Percentiles rank a stretch among this genome's conserved stretches.
These are phyloP conservation scores for Kalanchoe fedtschenkoi DNA, from an alignment of 164 flowering plant species.

Conservation along the genomic window DNA sequence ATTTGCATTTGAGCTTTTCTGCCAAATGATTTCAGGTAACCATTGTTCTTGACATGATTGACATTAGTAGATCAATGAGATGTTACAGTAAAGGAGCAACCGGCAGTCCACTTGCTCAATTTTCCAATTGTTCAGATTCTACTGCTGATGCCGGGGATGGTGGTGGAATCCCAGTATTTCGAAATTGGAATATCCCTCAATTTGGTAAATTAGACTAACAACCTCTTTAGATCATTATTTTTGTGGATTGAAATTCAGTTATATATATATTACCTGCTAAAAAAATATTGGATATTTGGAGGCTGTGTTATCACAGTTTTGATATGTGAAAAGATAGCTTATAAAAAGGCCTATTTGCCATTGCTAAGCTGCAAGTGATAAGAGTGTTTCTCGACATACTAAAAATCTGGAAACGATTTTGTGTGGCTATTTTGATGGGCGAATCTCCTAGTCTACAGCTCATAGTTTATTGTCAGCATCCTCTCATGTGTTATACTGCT, in stretches of 20 bases:
- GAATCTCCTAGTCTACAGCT: no score
- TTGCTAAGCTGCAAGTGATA: no score
- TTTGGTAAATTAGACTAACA: slow-evolving; percentile 34
- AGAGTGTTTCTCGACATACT: no score
- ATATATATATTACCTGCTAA: not conserved
- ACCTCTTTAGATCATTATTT: not conserved
- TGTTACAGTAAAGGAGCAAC: slow-evolving; percentile 39
- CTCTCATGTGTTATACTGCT: no score
- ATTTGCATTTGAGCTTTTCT: not conserved
- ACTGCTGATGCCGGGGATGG: slow-evolving; percentile 57
- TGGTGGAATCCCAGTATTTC: slow-evolving; percentile 58
- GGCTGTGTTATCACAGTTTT: not conserved
- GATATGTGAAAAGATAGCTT: no score
- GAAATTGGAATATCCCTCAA: slow-evolving; percentile 36
- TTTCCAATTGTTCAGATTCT: slow-evolving; percentile 32
- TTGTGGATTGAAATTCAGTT: not conserved
- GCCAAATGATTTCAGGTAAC: slow-evolving; percentile 27
- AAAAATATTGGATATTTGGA: not conserved
- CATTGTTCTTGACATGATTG: slow-evolving; percentile 39
- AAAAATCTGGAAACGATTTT: no score
- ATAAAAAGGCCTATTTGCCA: no score
- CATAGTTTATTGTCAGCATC: no score
- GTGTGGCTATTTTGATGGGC: no score
- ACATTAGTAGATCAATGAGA: slow-evolving; percentile 46
- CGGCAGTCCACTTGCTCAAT: slow-evolving; percentile 43